Evolutionary conservation across 345 rosid genomes (phyloP), one percentile per base, ranked within the genome.

Genomic region (Kernera saxatilis): DNA sequence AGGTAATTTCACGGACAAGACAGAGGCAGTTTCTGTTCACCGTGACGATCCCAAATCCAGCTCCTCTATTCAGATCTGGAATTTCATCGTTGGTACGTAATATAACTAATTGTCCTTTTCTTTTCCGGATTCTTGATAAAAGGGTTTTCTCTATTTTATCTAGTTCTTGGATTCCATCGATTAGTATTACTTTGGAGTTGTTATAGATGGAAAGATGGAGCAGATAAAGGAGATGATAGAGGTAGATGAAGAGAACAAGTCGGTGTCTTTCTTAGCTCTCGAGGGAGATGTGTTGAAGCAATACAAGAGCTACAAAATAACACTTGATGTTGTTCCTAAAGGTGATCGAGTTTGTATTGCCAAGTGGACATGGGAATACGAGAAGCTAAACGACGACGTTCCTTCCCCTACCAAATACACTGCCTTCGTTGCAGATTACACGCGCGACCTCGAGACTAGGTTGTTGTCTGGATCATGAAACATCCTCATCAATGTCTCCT

Each of bases 241-340:
- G 5, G 65, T 72, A 18, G 57, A 64, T 26, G 77, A 64, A 44
- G 71, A 64, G 49, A 64, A 72, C 39, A 72, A 44, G 30, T 64
- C 64, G 2, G 55, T 72, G 18, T 41, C 70, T 15, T 63, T 63
- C 12, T 53, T 72, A 62, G 76, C 70, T 32, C 37, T 72, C 14
- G 77, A 72, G 44, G 77, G 77, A 44, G 70, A 72, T 35, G 57
- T 72, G 64, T 53, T 72, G 56, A 45, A 72, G 64, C 77, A 43
- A 19, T 72, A 72, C 57, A 64, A 63, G n/a, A 64, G 77, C 58
- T 73, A 64, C 17, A 73, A 55, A 65, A 53, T 64, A 53, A 55
- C 23, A 64, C 77, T 73, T 36, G 25, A 64, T n/a, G 64, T 73
- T 54, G 3, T 54, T 64, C 65, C 57, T 25, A 23, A 48, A 26